Evolutionary conservation across 768 basidiomycete genomes (phyloP).

Genomic region (Gautieria morchelliformis): DNA sequence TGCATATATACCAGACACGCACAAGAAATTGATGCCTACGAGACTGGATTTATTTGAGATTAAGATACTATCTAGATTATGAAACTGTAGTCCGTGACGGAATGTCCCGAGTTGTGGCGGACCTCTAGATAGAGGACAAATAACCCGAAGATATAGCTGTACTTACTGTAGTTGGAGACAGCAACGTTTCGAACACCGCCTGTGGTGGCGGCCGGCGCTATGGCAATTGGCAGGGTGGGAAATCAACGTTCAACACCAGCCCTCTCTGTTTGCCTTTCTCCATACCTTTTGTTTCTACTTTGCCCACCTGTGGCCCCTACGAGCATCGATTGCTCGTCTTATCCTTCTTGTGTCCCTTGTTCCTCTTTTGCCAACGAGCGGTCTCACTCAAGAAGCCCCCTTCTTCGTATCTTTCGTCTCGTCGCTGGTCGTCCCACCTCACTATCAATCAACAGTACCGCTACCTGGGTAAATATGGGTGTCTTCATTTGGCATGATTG

Average conservation of each 20-base stretch:
- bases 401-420: not conserved
- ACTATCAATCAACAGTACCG: slow-evolving; percentile 6
- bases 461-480: slow-evolving; percentile 43
- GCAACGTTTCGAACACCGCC: no score
- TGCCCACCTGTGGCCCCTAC: not conserved
- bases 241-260: not conserved
- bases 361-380: not conserved
- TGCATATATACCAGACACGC: no score
- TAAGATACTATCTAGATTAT: no score
- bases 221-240: not conserved
- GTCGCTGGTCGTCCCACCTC: slow-evolving; percentile 1
- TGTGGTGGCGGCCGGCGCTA: no score
- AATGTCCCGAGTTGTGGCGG: no score
- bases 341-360: slow-evolving; percentile 3
- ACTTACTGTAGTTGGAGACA: no score
- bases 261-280: not conserved
- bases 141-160: no score
- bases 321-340: slow-evolving; percentile 6
- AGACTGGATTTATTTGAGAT: no score
- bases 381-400: slow-evolving; percentile 11
- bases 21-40: no score
- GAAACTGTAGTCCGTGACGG: no score
- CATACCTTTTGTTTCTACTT: not conserved
- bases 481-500: slow-evolving; percentile 77
- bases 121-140: no score